Evolutionary conservation across 1,139 yeast species (phyloP), one percentile per base, ranked within the genome.

Genomic region (Yamadazyma kanchanaburiensis): DNA sequence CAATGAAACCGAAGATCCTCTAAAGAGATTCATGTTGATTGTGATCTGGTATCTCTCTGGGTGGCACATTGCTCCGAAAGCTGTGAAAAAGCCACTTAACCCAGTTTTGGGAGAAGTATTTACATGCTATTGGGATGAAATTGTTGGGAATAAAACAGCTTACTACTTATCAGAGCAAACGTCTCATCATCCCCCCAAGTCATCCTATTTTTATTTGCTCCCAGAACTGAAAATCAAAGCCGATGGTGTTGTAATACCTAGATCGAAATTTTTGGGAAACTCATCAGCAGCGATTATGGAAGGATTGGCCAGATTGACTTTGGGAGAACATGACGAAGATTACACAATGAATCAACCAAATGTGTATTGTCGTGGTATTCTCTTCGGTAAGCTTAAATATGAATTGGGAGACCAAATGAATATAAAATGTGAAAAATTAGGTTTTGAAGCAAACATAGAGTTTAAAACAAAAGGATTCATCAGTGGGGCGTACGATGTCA

Each of bases 51-150:
- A 89, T 53, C 67, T 91, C 53, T 77, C 96, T 2, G 88, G 94
- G 28, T 91, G 97, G 97, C 97, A 91, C 51, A 89, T 91, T 51
- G 94, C 96, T 2, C 98, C 98, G 15, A 91, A 89, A 53, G 98
- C 97, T 1, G 98, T 91, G 9, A 91, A 94, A 55, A 91, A 91
- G 58, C 98, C 98, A 0, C 67, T 91, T 46, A 91, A 91, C 49
- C 98, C 98, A 1, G 88, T 94, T 5, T 58, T 91, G 18, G 97
- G 97, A 17, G 98, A 91, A 53, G 72, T 81, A 43, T 91, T 87
- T 53, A 71, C 85, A 12, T 83, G 96, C 49, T 89, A 84, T 53
- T 91, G 98, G 98, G 94, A 87, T 45, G 61, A 86, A 31, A 77
- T 91, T 9, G 78, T 84, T 33, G 72, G 67, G 15, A 74, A 68